These are phyloP conservation scores for Aspergillus cavernicola DNA, from an alignment of 495 filamentous ascomycete species.

Conservation along the genomic window DNA sequence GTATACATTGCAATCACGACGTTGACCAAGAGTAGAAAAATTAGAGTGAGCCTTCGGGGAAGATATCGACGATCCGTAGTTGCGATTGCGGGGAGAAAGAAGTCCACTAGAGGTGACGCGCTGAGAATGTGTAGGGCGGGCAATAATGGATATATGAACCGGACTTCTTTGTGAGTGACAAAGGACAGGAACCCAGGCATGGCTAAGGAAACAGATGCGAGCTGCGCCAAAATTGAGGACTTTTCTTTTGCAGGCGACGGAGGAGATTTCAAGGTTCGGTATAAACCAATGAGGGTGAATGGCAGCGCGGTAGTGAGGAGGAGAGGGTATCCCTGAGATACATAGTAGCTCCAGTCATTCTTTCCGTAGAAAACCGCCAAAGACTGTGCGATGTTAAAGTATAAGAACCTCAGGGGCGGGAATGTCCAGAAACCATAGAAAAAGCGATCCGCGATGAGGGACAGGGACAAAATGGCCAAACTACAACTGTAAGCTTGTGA, in stretches of 20 bases:
- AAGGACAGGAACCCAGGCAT: constrained; percentile 65
- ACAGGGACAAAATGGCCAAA: constrained; percentile 54
- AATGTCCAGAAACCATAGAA: constrained; percentile 91
- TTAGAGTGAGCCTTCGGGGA: constrained; percentile 51
- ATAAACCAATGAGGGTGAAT: constrained; percentile 65
- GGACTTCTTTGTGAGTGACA: constrained; percentile 94
- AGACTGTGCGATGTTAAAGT: constrained; percentile 86
- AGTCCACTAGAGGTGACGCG: constrained; percentile 60
- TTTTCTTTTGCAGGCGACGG: constrained; percentile 19
- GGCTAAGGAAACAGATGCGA: constrained; percentile 57
- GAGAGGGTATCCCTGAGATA: constrained; percentile 83
- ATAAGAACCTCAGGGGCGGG: constrained; percentile 80
- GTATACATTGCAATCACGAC: constrained; percentile 70
- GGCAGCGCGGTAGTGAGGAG: constrained; percentile 81
- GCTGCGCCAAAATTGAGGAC: constrained; percentile 45
- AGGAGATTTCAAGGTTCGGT: constrained; percentile 40
- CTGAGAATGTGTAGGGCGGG: constrained; percentile 80
- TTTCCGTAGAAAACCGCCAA: constrained; percentile 90
- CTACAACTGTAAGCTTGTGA: constrained; percentile 27
- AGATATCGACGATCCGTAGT: constrained; percentile 25
- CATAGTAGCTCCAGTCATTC: constrained; percentile 90
- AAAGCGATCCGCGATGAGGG: constrained; percentile 65
- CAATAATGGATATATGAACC: constrained; percentile 92
- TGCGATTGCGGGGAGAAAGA: constrained; percentile 53
- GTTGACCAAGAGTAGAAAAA: constrained; percentile 61